phyloP scores from a whole-genome alignment of 257 asterid species.

The Agastache rugosa region DNA sequence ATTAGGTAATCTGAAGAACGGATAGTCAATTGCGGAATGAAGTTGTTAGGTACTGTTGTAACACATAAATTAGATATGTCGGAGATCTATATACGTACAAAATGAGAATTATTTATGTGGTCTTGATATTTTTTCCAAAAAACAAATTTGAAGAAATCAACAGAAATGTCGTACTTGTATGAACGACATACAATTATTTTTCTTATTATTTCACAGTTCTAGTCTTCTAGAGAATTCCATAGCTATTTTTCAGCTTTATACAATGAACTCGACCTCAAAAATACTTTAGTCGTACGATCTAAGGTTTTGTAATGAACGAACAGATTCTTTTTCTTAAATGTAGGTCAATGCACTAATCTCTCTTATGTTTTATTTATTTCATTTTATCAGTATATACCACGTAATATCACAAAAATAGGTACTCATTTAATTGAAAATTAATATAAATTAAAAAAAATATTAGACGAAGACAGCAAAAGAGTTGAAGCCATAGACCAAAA shows the following conservation, averaged over 20 bases:
- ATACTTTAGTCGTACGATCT: not conserved
- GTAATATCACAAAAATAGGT: not conserved
- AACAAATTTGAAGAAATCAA: not conserved
- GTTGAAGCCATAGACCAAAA: not conserved
- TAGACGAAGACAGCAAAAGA: not conserved
- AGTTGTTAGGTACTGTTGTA: not conserved
- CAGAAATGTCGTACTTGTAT: not conserved
- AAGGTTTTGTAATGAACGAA: constrained; percentile 7
- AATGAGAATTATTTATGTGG: not conserved
- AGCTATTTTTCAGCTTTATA: not conserved
- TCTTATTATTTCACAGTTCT: too few species aligned
- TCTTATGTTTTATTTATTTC: not conserved
- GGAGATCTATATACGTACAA: not conserved
- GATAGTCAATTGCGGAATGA: too few species aligned
- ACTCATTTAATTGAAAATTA: not conserved
- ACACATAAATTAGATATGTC: not conserved
- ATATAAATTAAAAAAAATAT: too few species aligned
- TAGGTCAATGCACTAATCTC: not conserved
- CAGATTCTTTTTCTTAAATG: not conserved
- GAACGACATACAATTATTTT: too few species aligned
- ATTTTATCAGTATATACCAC: not conserved
- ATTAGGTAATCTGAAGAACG: not conserved
- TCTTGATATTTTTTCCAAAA: not conserved
- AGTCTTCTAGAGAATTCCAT: not conserved
- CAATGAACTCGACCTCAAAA: not conserved